Percentiles rank a stretch among this genome's conserved stretches.
Conservation (phyloP, 306 rosid genomes). For the Oemleria cerasiformis region DNA sequence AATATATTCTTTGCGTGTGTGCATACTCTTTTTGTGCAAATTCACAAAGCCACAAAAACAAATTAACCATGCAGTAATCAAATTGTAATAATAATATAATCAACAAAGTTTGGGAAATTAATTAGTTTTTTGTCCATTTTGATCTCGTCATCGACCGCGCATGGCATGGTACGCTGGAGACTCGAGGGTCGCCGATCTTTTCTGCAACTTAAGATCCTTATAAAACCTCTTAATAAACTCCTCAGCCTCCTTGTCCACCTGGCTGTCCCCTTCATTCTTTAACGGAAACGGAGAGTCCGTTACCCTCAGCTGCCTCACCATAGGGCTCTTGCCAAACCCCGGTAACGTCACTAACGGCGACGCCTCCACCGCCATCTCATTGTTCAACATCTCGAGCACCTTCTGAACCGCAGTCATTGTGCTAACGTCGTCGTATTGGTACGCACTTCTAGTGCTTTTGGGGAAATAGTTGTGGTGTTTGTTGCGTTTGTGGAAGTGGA, state of each 20-base stretch:
- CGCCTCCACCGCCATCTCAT: conserved; percentile 34
- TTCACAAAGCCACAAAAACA: not conserved
- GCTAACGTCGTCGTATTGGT: conserved; percentile 44
- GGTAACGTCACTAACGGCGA: conserved; percentile 70
- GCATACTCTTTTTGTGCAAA: conserved; percentile 13
- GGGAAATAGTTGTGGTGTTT: conserved; percentile 24
- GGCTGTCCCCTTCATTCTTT: conserved; percentile 58
- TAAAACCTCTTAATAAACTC: conserved; percentile 78
- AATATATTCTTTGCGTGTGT: conserved; percentile 11
- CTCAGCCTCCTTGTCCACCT: conserved; percentile 70
- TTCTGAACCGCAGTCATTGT: conserved; percentile 49
- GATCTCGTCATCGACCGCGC: conserved; percentile 29
- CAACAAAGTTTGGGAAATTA: not conserved
- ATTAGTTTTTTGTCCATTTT: not conserved
- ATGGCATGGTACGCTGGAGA: conserved; percentile 42
- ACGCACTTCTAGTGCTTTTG: conserved; percentile 6
- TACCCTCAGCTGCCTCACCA: conserved; percentile 60
- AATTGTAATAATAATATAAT: not conserved
- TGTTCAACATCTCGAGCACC: conserved; percentile 59
- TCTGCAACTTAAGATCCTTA: conserved; percentile 55
- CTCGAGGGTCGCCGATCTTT: conserved; percentile 34
- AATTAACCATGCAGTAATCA: not conserved
- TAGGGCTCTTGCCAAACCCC: conserved; percentile 73
- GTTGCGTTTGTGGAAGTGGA: conserved; percentile 34
- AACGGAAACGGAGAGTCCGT: conserved; percentile 91